Evolutionary conservation across 768 basidiomycete species (phyloP), one percentile per base, ranked within the genome.

Genomic region (Phlebiopsis flavidoalba): DNA sequence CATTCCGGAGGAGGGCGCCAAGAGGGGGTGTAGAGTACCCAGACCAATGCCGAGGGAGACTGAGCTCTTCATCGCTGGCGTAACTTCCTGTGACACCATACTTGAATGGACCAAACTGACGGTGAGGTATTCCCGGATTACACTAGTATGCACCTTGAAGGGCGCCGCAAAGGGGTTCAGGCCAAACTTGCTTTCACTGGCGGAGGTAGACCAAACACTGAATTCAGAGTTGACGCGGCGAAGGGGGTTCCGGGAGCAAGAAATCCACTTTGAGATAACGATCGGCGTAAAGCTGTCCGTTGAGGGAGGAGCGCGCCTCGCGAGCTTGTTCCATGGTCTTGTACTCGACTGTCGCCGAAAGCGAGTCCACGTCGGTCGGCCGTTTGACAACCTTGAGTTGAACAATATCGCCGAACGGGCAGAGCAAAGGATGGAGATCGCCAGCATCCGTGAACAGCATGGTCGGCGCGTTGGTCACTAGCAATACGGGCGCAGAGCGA

Each of bases 361-460:
- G 76, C 43, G 77, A 79, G 53, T 76, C 64, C 36, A 75, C 73
- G 43, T 69, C 69, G n/a, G 77, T 69, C 14, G 61, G 31, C 40
- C 70, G 52, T 35, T 78, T 72, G 12, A 86, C 60, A 45, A 78
- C 78, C 63, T 82, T 81, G 57, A 91, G 78, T 57, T 81, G 81
- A 67, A 84, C 84, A 69, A 89, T 82, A 33, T 77, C 74, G 14
- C 89, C 89, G 67, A 86, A 91, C 22, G 89, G 89, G 70, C 77
- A 83, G 60, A 91, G 80, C 43, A 91, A 76, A n/a, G 89, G 89
- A 54, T 87, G 80, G 64, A 91, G 72, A 67, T 91, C 89, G 55
- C 81, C 78, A 50, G 76, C 72, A 68, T 87, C 82, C 59, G 86
- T 82, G 70, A 91, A 91, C 46, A 91, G 72, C 47, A 88, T 66